Conservation (phyloP, 306 rosid genomes). For the Lathyrus aphaca region DNA sequence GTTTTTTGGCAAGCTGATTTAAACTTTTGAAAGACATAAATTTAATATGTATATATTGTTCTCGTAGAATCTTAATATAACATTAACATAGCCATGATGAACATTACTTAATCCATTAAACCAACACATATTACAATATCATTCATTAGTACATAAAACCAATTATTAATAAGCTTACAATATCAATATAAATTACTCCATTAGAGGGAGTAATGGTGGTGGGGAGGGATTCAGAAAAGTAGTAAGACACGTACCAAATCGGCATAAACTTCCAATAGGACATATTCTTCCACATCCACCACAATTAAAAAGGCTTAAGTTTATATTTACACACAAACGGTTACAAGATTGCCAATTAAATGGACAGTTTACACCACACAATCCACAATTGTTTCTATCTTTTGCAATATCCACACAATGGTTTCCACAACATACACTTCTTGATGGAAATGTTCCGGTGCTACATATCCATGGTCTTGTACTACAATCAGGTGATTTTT, state of each 20-base stretch:
- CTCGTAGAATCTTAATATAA: background rate
- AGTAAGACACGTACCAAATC: conserved; percentile 52
- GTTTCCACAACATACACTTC: conserved; percentile 50
- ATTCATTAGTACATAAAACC: background rate
- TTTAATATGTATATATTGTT: background rate
- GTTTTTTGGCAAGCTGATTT: too few relatives aligned
- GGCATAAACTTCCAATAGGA: conserved; percentile 47
- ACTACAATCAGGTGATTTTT: background rate
- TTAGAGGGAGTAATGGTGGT: background rate
- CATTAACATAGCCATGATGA: background rate
- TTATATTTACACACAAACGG: conserved; percentile 52
- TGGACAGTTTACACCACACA: conserved; percentile 47
- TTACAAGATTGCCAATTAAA: conserved; percentile 53
- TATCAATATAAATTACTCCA: background rate
- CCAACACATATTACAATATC: background rate
- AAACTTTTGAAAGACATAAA: too few relatives aligned
- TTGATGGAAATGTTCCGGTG: conserved; percentile 7
- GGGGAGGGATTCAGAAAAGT: background rate
- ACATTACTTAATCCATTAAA: background rate
- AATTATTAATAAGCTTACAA: background rate
- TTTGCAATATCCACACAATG: conserved; percentile 53
- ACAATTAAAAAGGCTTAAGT: conserved; percentile 47
- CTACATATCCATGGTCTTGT: conserved; percentile 44
- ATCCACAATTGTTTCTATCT: conserved; percentile 55
- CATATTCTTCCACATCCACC: conserved; percentile 70